Evolutionary conservation across 495 filamentous ascomycete genomes (phyloP), one percentile per base, ranked within the genome.

Genomic region (Hypoxylon trugodes): DNA sequence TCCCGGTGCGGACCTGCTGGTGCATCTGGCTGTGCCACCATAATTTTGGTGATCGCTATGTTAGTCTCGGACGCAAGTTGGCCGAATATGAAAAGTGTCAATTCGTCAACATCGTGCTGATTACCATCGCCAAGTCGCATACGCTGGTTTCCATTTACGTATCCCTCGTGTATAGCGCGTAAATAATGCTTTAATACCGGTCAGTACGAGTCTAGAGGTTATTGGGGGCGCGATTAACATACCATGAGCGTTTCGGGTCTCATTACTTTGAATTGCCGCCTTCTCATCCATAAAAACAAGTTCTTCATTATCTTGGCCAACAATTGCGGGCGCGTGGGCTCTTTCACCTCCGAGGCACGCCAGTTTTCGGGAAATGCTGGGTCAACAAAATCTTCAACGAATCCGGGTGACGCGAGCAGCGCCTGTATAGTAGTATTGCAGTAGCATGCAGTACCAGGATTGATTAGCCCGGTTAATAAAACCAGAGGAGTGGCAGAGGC

Each of bases 401-500:
- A 81, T 16, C 86, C 84, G 16, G 85, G 77, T 1, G 91, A 95
- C 2, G 88, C 89, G 57, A 89, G 88, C 51, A 98, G 76, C 57
- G 87, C 89, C 72, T 99, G 95, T 10, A 99, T 75, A 3, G 87
- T 88, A 10, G 90, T 85, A 77, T 97, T 84, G 93, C 92, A 70
- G 95, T 57, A 99, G 74, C 95, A 99, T 5, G 86, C 90, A 8
- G 89, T 87, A 7, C 89, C 87, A 19, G 90, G 87, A 66, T 96
- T 97, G 35, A 84, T 71, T 6, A 98, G 81, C 1, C 95, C 96
- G 3, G 91, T 94, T 45, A 68, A 9, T 32, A 47, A 41, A 13
- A 10, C 19, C n/a, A 8, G 47, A 26, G 25, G n/a, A 46, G 33
- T 13, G 9, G 32, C 56, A 7, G 32, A 47, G 25, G 15, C 73